Conservation (phyloP, 2,329 filamentous ascomycete genomes). For the Fusarium pseudonygamai region DNA sequence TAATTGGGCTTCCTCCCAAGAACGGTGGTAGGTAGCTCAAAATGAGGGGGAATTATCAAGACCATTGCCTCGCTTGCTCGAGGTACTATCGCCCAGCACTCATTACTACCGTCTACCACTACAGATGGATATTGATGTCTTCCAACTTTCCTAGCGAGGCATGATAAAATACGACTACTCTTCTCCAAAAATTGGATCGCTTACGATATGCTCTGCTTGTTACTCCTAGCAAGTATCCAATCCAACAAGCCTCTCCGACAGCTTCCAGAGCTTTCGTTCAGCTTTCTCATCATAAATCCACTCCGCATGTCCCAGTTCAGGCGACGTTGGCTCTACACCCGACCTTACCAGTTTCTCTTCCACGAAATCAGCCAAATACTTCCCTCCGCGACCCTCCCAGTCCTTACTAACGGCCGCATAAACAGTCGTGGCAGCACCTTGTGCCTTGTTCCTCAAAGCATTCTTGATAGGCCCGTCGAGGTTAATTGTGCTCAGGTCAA, state of each 20-base stretch:
- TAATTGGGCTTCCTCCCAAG: rapidly evolving
- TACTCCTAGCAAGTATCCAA: background rate
- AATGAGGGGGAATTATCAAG: rapidly evolving
- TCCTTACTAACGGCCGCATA: constrained; percentile 1
- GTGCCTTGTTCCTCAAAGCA: background rate
- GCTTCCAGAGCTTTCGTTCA: background rate
- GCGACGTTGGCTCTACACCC: rapidly evolving
- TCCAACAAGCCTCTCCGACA: background rate
- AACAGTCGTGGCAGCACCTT: constrained; percentile 8
- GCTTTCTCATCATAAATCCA: constrained; percentile 6
- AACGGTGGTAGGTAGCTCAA: rapidly evolving
- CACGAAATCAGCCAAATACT: background rate
- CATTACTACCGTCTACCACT: background rate
- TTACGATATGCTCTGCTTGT: rapidly evolving
- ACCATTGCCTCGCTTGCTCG: background rate
- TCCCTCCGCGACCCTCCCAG: constrained; percentile 11
- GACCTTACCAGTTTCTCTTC: background rate
- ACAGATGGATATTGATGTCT: rapidly evolving
- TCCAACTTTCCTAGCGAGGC: rapidly evolving
- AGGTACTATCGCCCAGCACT: rapidly evolving
- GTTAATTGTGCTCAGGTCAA: background rate
- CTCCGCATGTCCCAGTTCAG: background rate
- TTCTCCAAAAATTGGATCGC: rapidly evolving
- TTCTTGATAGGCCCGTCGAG: background rate
- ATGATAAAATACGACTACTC: rapidly evolving